These are phyloP conservation scores for Balakata baccata DNA, from an alignment of 345 rosid genomes.

Conservation along the genomic window DNA sequence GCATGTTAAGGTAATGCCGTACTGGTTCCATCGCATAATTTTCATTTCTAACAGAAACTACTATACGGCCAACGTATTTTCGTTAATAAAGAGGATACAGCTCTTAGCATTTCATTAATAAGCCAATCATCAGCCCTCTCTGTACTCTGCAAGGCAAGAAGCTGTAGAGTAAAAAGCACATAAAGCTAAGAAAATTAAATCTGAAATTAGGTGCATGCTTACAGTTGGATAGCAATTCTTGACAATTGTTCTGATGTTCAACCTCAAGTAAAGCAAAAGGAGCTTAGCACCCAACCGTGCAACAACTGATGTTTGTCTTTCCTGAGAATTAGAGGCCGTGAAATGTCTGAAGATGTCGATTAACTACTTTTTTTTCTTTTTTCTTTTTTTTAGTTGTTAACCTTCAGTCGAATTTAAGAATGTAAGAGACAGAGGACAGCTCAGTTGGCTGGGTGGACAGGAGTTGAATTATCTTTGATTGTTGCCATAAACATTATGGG, in stretches of 20 bases:
- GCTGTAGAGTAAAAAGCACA: constrained; percentile 5
- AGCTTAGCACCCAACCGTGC: constrained; percentile 63
- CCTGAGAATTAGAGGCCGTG: constrained; percentile 34
- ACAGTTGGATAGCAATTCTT: constrained; percentile 78
- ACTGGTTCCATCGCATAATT: constrained; percentile 10
- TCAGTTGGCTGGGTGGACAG: neutral
- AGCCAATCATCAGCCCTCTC: constrained; percentile 81
- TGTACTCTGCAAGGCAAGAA: constrained; percentile 26
- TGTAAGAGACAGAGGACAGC: neutral
- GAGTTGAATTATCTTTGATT: too few species aligned
- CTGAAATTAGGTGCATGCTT: constrained; percentile 24
- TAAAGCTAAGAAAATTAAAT: neutral
- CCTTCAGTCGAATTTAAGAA: too few species aligned
- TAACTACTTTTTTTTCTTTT: too few species aligned
- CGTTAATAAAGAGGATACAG: constrained; percentile 60
- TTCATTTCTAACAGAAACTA: neutral
- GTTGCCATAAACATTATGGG: neutral
- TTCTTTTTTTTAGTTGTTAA: too few species aligned
- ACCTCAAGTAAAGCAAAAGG: constrained; percentile 57
- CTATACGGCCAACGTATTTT: neutral
- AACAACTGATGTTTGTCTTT: constrained; percentile 54
- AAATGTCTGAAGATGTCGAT: too few species aligned
- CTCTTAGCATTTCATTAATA: constrained; percentile 73
- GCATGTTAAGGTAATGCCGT: constrained; percentile 40
- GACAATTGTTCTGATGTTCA: constrained; percentile 49